A percentile compares a stretch with the other conserved stretches of the same genome.
Conservation (phyloP, 768 basidiomycete species). For the Lactarius hatsudake region DNA sequence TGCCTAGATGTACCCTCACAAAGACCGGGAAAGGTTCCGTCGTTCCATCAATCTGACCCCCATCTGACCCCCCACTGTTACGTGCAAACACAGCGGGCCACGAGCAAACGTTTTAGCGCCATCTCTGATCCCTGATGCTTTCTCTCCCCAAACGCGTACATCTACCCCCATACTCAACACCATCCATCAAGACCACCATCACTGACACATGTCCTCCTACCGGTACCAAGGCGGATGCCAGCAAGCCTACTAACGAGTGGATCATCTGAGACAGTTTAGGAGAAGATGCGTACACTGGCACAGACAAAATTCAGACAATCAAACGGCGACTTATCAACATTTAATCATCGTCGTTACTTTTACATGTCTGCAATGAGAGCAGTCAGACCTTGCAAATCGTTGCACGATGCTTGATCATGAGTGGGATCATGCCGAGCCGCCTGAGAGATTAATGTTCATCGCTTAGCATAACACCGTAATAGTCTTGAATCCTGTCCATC, state of each 20-base stretch:
- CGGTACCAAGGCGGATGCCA: neutral
- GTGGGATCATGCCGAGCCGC: neutral
- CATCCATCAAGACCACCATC: slow-evolving; percentile 8
- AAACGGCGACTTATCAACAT: too few relatives aligned
- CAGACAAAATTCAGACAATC: too few relatives aligned
- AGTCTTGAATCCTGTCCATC: neutral
- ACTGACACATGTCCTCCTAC: neutral
- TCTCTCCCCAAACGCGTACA: neutral
- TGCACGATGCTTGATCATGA: neutral
- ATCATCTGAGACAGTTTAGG: too few relatives aligned
- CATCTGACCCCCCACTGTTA: neutral
- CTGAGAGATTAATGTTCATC: too few relatives aligned
- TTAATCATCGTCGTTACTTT: too few relatives aligned
- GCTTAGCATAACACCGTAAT: neutral
- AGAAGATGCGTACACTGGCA: too few relatives aligned
- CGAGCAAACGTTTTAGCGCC: neutral
- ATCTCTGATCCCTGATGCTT: slow-evolving; percentile 16
- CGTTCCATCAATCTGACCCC: neutral
- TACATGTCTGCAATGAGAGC: neutral
- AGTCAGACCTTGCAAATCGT: neutral
- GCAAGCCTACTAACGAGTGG: neutral
- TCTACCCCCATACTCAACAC: neutral
- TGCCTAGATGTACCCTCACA: neutral
- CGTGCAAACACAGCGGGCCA: neutral
- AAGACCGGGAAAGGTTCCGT: neutral